A percentile compares a stretch with the other conserved stretches of the same genome.
Evolutionary conservation across 352 stramenopile genomes (phyloP).

Genomic region (Phytopythium aichiense): DNA sequence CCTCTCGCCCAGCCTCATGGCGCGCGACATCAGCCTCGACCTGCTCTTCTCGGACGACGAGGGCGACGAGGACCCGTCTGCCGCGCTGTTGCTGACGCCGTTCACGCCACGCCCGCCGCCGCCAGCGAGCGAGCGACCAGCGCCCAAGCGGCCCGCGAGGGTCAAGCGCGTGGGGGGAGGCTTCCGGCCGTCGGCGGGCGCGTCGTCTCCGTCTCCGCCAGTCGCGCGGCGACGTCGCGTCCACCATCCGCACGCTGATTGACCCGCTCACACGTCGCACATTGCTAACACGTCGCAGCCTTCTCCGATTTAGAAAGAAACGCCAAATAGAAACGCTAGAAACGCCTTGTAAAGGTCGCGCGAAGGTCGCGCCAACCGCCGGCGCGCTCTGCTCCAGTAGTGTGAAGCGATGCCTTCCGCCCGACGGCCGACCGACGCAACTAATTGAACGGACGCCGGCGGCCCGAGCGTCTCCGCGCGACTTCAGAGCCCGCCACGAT

Average conservation of each 20-base stretch:
- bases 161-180: constrained; percentile 57
- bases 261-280: constrained; percentile 19
- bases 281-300: not conserved
- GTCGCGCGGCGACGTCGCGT: not conserved
- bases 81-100: not conserved
- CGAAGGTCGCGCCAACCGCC: constrained; percentile 26
- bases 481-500: constrained; percentile 23
- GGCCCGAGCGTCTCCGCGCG: not conserved
- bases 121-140: not conserved
- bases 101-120: constrained; percentile 2
- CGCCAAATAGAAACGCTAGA: constrained; percentile 5
- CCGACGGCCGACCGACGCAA: constrained; percentile 7
- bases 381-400: constrained; percentile 59
- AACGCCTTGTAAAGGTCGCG: constrained; percentile 10
- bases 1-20: constrained; percentile 2
- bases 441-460: constrained; percentile 7
- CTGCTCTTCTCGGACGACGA: constrained; percentile 53
- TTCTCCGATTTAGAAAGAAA: not conserved
- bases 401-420: constrained; percentile 7
- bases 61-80: constrained; percentile 10
- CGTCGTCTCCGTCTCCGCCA: not conserved
- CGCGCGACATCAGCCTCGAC: constrained; percentile 45
- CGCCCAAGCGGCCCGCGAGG: constrained; percentile 17
- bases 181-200: constrained; percentile 31
- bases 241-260: not conserved